phyloP scores from a whole-genome alignment of 129 eudicot genomes.

The Kitagawia praeruptora region DNA sequence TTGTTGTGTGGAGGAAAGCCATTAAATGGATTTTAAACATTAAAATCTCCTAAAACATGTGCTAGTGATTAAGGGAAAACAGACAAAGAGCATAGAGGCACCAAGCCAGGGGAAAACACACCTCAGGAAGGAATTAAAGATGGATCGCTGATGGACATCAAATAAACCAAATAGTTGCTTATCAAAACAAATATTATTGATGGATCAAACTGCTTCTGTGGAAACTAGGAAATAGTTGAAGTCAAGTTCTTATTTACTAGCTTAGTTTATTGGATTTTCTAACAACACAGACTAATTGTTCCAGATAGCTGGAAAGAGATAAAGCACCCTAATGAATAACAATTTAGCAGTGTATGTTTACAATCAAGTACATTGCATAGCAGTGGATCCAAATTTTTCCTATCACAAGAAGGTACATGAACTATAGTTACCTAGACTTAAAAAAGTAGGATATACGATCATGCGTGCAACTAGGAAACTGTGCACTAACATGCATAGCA shows the following conservation, averaged over 20 bases:
- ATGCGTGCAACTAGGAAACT: background rate
- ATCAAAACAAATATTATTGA: background rate
- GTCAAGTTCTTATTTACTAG: slow-evolving; percentile 1
- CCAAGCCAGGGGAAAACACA: background rate
- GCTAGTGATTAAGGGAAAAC: background rate
- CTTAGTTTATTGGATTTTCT: too few relatives aligned
- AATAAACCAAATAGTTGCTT: slow-evolving; percentile 12
- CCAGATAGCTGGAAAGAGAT: background rate
- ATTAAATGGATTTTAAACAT: background rate
- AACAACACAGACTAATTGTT: too few relatives aligned
- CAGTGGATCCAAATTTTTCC: background rate
- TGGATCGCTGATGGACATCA: slow-evolving; percentile 10
- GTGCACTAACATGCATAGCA: background rate
- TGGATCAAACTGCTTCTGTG: slow-evolving; percentile 10
- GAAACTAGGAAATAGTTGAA: slow-evolving; percentile 18
- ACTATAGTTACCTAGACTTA: background rate
- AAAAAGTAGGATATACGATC: background rate
- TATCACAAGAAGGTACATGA: background rate
- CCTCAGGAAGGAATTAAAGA: slow-evolving; percentile 3
- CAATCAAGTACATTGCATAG: background rate
- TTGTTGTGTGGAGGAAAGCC: background rate
- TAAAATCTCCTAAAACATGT: background rate
- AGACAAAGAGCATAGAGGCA: background rate
- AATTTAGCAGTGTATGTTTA: background rate
- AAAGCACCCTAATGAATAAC: background rate